phyloP scores from a whole-genome alignment of 1,284 basidiomycete species.

The Trichosporon asahii region DNA sequence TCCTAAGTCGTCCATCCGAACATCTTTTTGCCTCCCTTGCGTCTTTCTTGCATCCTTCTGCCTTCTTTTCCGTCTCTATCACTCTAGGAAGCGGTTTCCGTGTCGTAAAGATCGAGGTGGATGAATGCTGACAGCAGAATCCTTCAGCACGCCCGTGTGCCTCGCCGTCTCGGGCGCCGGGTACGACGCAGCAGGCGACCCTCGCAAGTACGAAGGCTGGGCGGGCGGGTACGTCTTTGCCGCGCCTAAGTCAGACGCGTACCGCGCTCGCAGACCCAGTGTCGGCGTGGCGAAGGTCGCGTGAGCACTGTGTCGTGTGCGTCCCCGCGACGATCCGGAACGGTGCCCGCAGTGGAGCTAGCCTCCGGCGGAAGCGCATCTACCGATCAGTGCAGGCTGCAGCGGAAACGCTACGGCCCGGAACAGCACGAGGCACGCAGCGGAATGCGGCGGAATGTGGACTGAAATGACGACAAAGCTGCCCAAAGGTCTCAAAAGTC shows the following conservation, averaged over 20 bases:
- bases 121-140: constrained; percentile 13
- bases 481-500: too few species aligned
- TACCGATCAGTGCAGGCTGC: too few species aligned
- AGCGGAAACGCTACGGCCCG: too few species aligned
- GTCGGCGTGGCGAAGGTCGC: not conserved
- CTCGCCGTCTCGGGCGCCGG: constrained; percentile 12
- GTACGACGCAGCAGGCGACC: constrained; percentile 35
- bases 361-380: too few species aligned
- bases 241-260: not conserved
- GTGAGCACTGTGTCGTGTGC: not conserved
- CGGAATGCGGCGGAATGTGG: too few species aligned
- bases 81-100: too few species aligned
- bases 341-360: too few species aligned
- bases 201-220: constrained; percentile 33
- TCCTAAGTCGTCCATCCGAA: not conserved
- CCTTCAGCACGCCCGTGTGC: constrained; percentile 27
- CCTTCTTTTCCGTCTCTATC: not conserved
- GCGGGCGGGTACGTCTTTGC: constrained; percentile 1
- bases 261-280: not conserved
- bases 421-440: too few species aligned
- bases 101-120: not conserved
- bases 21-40: not conserved
- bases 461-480: too few species aligned
- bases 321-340: too few species aligned
- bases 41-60: not conserved